Evolutionary conservation across 23 red algal species (phyloP).

Genomic region (Gracilaria vermiculophylla): DNA sequence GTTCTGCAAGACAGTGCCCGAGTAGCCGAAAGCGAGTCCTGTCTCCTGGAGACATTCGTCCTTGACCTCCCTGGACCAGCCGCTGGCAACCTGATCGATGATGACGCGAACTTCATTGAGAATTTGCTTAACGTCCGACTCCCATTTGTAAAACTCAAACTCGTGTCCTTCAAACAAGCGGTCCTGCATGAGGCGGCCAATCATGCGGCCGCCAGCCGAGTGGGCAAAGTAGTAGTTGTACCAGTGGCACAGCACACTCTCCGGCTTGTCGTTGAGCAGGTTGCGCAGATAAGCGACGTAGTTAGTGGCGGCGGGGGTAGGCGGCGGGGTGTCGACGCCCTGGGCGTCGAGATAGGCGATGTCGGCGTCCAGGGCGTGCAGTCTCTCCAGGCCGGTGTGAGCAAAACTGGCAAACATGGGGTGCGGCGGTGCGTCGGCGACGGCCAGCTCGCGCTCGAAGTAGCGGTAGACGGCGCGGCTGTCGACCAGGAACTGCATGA

Average conservation of each 20-base stretch:
- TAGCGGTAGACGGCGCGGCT: conserved; percentile 84
- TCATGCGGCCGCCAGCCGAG: conserved; percentile 95
- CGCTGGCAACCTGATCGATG: conserved; percentile 85
- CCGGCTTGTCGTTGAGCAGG: conserved; percentile 63
- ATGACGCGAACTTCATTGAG: conserved; percentile 76
- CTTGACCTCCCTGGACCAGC: conserved; percentile 92
- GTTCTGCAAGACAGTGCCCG: conserved; percentile 88
- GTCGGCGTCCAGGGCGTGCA: conserved; percentile 72
- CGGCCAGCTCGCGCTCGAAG: conserved; percentile 74
- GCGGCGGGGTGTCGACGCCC: conserved; percentile 60
- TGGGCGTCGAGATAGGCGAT: conserved; percentile 67
- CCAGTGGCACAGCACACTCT: conserved; percentile 95
- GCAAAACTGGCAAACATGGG: conserved; percentile 72
- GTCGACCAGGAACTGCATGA: conserved; percentile 98
- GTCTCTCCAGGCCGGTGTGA: conserved; percentile 84
- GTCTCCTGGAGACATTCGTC: conserved; percentile 97
- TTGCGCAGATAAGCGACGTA: conserved; percentile 81
- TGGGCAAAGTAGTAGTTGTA: conserved; percentile 99
- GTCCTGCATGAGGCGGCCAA: conserved; percentile 93
- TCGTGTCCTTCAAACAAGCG: conserved; percentile 75
- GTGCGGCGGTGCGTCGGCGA: conserved; percentile 2
- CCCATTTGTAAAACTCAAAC: conserved; percentile 96
- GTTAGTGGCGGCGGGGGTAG: conserved; percentile 52
- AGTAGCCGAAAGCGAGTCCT: conserved; percentile 87
- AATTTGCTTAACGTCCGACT: conserved; percentile 93